phyloP scores from a whole-genome alignment of 441 rosid genomes.

The Codiaeum variegatum region DNA sequence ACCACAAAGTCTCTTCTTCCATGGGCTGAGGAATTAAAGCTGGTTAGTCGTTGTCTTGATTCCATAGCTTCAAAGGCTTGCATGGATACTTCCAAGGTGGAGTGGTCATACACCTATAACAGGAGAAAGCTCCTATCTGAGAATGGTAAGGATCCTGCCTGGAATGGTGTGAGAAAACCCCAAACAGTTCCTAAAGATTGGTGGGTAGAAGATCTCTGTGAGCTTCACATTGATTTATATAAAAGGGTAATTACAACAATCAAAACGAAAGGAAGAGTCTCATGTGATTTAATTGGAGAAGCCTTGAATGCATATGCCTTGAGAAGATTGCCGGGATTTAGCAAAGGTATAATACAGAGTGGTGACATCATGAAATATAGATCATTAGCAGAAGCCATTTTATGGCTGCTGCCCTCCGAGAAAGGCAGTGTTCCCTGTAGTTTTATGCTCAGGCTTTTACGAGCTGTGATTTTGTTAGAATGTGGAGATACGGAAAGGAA shows the following conservation, averaged over 20 bases:
- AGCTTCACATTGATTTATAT: conserved; percentile 69
- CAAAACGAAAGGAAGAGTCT: conserved; percentile 49
- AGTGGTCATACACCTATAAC: conserved; percentile 89
- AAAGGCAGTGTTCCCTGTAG: conserved; percentile 53
- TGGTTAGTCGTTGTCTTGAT: conserved; percentile 73
- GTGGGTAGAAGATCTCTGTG: conserved; percentile 98
- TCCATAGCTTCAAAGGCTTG: conserved; percentile 73
- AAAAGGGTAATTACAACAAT: conserved; percentile 61
- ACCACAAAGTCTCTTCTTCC: conserved; percentile 65
- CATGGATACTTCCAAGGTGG: conserved; percentile 65
- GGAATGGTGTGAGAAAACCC: conserved; percentile 60
- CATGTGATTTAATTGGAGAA: conserved; percentile 65
- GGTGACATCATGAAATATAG: conserved; percentile 52
- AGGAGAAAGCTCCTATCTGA: conserved; percentile 69
- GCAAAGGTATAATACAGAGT: conserved; percentile 52
- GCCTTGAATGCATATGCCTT: conserved; percentile 67
- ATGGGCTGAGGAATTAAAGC: conserved; percentile 76
- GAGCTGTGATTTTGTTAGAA: conserved; percentile 59
- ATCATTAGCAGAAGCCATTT: conserved; percentile 58
- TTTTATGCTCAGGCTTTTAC: conserved; percentile 69
- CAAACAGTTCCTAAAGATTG: conserved; percentile 78
- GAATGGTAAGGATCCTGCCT: conserved; percentile 44
- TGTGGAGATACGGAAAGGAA: conserved; percentile 56
- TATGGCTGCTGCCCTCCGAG: conserved; percentile 65
- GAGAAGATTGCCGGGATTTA: conserved; percentile 73